Conservation (phyloP, 805 yeast genomes). For the Yamadazyma akitaensis region DNA sequence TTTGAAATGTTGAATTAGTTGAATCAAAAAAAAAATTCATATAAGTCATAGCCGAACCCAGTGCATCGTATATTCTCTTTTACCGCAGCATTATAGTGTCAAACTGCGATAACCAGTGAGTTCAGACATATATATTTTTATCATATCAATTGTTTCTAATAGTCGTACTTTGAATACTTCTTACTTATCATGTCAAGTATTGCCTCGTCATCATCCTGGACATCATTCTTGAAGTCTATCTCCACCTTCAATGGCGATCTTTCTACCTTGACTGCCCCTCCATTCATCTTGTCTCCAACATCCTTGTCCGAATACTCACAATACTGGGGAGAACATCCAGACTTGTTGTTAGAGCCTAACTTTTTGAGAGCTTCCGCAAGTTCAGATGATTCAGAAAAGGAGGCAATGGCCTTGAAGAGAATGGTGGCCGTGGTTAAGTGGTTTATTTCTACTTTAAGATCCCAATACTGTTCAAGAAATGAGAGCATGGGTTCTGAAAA, state of each 20-base stretch:
- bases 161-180: not conserved
- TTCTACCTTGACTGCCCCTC: constrained; percentile 94
- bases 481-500: constrained; percentile 94
- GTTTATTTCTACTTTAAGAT: constrained; percentile 87
- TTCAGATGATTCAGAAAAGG: constrained; percentile 27
- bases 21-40: not conserved
- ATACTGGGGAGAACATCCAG: constrained; percentile 95
- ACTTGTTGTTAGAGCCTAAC: constrained; percentile 71
- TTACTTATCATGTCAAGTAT: constrained; percentile 17
- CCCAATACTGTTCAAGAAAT: constrained; percentile 90
- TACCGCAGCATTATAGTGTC: not conserved
- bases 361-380: constrained; percentile 44
- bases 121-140: not conserved
- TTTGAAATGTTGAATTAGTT: too few relatives aligned
- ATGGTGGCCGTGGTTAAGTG: constrained; percentile 81
- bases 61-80: not conserved
- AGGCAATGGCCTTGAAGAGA: constrained; percentile 55
- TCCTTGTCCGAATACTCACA: constrained; percentile 89
- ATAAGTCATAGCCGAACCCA: not conserved
- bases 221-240: constrained; percentile 83
- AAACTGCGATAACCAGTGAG: constrained; percentile 3
- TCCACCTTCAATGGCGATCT: constrained; percentile 93
- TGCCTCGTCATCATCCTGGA: constrained; percentile 58
- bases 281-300: constrained; percentile 87
- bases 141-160: not conserved